Evolutionary conservation across 2,329 filamentous ascomycete species (phyloP), one percentile per base, ranked within the genome.

Genomic region (Diaporthe sp.): DNA sequence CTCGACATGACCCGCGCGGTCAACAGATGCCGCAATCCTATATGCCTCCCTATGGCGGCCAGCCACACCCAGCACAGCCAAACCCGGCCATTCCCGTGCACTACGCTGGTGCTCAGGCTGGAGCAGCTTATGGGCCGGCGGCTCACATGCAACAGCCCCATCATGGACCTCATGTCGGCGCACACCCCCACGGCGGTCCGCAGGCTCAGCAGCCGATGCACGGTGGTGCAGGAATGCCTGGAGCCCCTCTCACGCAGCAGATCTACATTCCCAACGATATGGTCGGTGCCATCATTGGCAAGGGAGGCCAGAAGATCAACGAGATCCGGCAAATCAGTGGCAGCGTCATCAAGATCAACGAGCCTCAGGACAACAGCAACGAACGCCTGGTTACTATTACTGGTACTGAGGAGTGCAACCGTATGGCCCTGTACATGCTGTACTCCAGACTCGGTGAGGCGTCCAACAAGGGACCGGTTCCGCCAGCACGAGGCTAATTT

Each of bases 261-360:
- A 99, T 99, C 79, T 99, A 94, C 87, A 99, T 99, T 80, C 97
- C 97, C 75, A 99, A 99, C 83, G 97, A 99, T 82, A 98, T 99
- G 97, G 97, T 99, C 72, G 97, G 97, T 78, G 97, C 97, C 74
- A 99, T 99, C 81, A 99, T 99, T 80, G 97, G 97, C 82, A 99
- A 99, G 87, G 97, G 97, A 77, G 97, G 97, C 78, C 94, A 95
- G 74, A 99, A 99, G 91, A 99, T 99, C 89, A 99, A 99, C 83
- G 97, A 99, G 86, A 99, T 99, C 79, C 93, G 97, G 80, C 95
- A 98, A 84, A 92, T 99, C 80, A 97, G 94, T 84, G 97, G 96
- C 80, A 98, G 96, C 86, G 96, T 99, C 62, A 98, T 99, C 85
- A 99, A 99, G 89, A 99, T 99, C 89, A 98, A 99, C 84, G 97